Base-by-base conservation (phyloP, 169 alveolate species). In the Toxoplasma gondii region DNA sequence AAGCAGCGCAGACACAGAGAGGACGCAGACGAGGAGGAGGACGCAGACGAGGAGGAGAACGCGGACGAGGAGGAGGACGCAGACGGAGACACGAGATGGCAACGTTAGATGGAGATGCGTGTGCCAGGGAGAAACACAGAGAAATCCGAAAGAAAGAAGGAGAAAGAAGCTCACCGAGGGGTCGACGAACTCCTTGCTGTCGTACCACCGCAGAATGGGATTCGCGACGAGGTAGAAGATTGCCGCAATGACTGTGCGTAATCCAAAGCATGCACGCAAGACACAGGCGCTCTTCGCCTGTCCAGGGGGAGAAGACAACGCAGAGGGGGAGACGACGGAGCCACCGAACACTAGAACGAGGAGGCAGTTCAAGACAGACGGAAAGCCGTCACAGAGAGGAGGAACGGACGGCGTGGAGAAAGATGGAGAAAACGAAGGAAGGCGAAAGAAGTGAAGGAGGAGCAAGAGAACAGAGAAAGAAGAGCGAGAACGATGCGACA, bases 121-220 rank as follows among this genome's bases (percentile, higher is more conserved):
- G 1, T 43, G 91, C 41, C 41, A 45, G 34, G 58, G 34, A 22
- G 88, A 2, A 38, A 41, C 10, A 9, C 12, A 80, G 49, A 80
- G 34, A 34, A 29, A 41, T 5, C 9, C 9, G 81, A 49, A 49
- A 0, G 27, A 22, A n/a, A 45, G 34, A 27, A n/a, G 27, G 0
- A 41, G n/a, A 86, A 53, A 49, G 49, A 10, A 38, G 19, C 94
- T 78, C 44, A 92, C 94, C 78, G 94, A 92, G 5, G 90, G 88
- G 38, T 92, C 94, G 12, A 92, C 88, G 84, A 74, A 92, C 45
- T 92, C 91, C 27, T 86, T 64, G 36, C 86, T 80, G n/a, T 92
- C 94, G 53, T 92, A 92, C 94, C 94, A 92, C 17, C 94, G 91
- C 84, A 92, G 87, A 7, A 92, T 49, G 24, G 94, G 94, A 38